A percentile compares a stretch with the other conserved stretches of the same genome.
Evolutionary conservation across 2,329 filamentous ascomycete genomes (phyloP).

Genomic region (Coniochaeta prunicola): DNA sequence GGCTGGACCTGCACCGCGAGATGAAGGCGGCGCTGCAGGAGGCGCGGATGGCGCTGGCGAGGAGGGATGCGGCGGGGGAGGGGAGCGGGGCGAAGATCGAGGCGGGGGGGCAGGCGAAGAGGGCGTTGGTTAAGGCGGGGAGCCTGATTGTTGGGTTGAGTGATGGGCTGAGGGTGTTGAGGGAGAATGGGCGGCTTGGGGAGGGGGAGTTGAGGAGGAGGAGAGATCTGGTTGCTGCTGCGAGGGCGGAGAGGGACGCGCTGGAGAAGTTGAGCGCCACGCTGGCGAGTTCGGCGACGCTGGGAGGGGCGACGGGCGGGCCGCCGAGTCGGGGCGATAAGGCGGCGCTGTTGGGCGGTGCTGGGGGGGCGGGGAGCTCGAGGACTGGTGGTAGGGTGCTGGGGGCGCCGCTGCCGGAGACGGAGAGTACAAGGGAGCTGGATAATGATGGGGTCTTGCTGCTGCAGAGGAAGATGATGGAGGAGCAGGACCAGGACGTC

Average conservation of each 20-base stretch:
- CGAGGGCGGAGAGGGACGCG: conserved; percentile 67
- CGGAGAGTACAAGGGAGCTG: conserved; percentile 66
- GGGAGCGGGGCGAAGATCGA: conserved; percentile 32
- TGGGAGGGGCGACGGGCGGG: conserved; percentile 36
- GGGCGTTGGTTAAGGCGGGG: conserved; percentile 61
- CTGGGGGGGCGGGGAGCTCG: conserved; percentile 19
- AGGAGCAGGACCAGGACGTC: conserved; percentile 68
- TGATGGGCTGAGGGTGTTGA: conserved; percentile 54
- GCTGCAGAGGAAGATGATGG: conserved; percentile 67
- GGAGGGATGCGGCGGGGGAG: conserved; percentile 53
- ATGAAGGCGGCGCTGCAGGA: conserved; percentile 66
- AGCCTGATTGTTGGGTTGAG: conserved; percentile 57
- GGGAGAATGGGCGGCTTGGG: conserved; percentile 50
- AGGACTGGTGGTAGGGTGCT: conserved; percentile 55
- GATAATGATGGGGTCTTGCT: conserved; percentile 70
- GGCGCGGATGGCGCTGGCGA: conserved; percentile 57
- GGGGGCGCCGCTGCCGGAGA: conserved; percentile 66
- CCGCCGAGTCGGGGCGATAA: conserved; percentile 42
- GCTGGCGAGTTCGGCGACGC: conserved; percentile 23
- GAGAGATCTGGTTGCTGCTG: conserved; percentile 61
- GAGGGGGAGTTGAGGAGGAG: conserved; percentile 69
- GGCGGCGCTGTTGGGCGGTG: conserved; percentile 37
- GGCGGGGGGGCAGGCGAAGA: conserved; percentile 68
- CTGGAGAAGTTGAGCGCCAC: conserved; percentile 65
- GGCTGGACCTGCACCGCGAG: conserved; percentile 70